A percentile compares a stretch with the other conserved stretches of the same genome.
These are phyloP conservation scores for Trichoderma gamsii DNA, from an alignment of 495 filamentous ascomycete genomes.

Conservation along the genomic window DNA sequence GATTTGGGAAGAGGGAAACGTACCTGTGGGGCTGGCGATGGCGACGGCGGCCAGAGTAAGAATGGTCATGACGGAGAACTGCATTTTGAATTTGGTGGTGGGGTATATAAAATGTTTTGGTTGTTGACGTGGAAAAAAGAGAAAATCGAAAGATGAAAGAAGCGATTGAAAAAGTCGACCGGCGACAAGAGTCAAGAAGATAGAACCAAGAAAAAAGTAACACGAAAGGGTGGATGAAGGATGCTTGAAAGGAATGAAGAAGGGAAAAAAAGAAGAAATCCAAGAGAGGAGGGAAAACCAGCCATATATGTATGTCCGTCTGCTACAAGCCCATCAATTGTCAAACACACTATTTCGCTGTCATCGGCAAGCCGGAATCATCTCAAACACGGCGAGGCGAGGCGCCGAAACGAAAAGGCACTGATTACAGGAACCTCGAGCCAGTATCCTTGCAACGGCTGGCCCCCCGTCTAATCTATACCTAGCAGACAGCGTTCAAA, in stretches of 20 bases:
- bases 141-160: slow-evolving; percentile 19
- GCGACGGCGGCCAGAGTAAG: slow-evolving; percentile 43
- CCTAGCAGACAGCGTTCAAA: background rate
- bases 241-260: slow-evolving; percentile 16
- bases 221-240: slow-evolving; percentile 14
- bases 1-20: slow-evolving; percentile 17
- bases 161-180: slow-evolving; percentile 38
- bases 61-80: slow-evolving; percentile 41
- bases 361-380: slow-evolving; percentile 18
- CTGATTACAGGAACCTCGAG: background rate
- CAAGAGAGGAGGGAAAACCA: slow-evolving; percentile 22
- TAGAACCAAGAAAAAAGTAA: slow-evolving; percentile 13
- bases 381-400: slow-evolving; percentile 6
- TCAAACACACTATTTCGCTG: slow-evolving; percentile 27
- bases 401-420: background rate
- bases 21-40: slow-evolving; percentile 38
- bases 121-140: background rate
- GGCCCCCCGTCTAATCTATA: background rate
- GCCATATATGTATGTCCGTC: slow-evolving; percentile 16
- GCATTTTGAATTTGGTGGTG: slow-evolving; percentile 43
- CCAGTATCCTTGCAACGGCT: background rate
- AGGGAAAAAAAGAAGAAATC: slow-evolving; percentile 23
- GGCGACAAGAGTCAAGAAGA: slow-evolving; percentile 33
- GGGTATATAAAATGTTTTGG: slow-evolving; percentile 15
- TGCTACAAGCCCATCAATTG: background rate